Evolutionary conservation across 1,284 basidiomycete species (phyloP).

Genomic region (Apiotrichum laibachii): DNA sequence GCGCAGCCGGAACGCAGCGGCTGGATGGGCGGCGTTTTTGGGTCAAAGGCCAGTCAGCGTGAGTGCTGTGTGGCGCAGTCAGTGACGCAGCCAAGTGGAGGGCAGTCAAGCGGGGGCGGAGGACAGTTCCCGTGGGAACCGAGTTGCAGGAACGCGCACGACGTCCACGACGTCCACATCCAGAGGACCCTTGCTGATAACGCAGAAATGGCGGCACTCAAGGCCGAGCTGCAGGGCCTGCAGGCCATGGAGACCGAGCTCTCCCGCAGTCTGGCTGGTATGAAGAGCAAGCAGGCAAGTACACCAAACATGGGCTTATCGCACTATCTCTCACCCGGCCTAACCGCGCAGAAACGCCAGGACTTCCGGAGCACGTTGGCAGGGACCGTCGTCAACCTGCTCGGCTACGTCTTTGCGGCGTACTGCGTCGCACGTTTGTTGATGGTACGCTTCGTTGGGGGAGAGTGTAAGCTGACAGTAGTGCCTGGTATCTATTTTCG

Average conservation of each 20-base stretch:
- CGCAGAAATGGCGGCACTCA: constrained; percentile 24
- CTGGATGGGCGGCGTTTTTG: constrained; percentile 45
- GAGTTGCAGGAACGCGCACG: no score
- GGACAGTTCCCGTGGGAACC: background rate
- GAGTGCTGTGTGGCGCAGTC: background rate
- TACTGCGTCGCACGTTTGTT: constrained; percentile 49
- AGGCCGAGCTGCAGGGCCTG: constrained; percentile 44
- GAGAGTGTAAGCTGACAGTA: constrained; percentile 9
- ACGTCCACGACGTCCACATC: no score
- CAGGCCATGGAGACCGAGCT: constrained; percentile 46
- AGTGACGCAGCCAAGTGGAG: no score
- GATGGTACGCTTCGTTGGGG: constrained; percentile 37
- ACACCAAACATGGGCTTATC: no score
- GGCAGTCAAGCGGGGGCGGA: no score
- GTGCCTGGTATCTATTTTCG: constrained; percentile 47
- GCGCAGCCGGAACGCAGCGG: constrained; percentile 10
- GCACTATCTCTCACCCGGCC: background rate
- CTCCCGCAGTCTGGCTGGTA: constrained; percentile 34
- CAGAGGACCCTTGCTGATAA: background rate
- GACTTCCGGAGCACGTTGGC: constrained; percentile 43
- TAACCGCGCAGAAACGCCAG: constrained; percentile 33
- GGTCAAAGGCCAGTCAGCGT: constrained; percentile 34
- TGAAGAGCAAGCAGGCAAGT: constrained; percentile 43
- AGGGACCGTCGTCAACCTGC: constrained; percentile 42
- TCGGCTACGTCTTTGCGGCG: constrained; percentile 47